Evolutionary conservation across 116 monocot species (phyloP), one percentile per base, ranked within the genome.

Genomic region (Zostera marina): DNA sequence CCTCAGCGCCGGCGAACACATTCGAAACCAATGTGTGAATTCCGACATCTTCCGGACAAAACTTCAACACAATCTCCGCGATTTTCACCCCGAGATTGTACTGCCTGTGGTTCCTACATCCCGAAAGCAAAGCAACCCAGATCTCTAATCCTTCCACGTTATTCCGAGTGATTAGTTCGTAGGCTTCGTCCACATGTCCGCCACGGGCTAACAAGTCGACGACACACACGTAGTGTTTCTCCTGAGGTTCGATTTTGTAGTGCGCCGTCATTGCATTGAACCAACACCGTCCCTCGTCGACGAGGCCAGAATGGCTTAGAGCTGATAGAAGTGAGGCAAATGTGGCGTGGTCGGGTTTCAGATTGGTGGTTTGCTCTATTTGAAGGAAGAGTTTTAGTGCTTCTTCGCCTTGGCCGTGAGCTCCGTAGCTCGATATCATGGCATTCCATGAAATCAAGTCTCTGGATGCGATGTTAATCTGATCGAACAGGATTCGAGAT

Each of bases 261-360:
- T 26, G 47, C 2, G 20, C 60, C 55, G 72, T 43, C 79, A 91
- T 81, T 7, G 39, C 16, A 7, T 25, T 22, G 56, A 85, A 91
- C 54, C 76, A 79, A 32, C 64, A 23, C 42, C 59, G 49, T 2
- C 91, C 91, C 24, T 68, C 47, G 3, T 77, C 43, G 16, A 72
- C 65, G 62, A 91, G 38, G 3, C 85, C 91, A 0, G 74, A 67
- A 64, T 85, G 91, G 56, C 81, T 82, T 42, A 78, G 75, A 1
- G 91, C 91, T 3, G 85, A 75, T 8, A 91, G 60, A 15, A 85
- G 68, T 17, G 81, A 76, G 15, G 80, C 72, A 70, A 92, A 78
- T 0, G 74, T 70, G 49, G 78, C 77, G 38, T 77, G 44, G 44
- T 45, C 44, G 44, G 44, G 44, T 45, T 14, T 45, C 14, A 14